Evolutionary conservation across 805 yeast genomes (phyloP).

Genomic region (Kazachstania bromeliacearum): DNA sequence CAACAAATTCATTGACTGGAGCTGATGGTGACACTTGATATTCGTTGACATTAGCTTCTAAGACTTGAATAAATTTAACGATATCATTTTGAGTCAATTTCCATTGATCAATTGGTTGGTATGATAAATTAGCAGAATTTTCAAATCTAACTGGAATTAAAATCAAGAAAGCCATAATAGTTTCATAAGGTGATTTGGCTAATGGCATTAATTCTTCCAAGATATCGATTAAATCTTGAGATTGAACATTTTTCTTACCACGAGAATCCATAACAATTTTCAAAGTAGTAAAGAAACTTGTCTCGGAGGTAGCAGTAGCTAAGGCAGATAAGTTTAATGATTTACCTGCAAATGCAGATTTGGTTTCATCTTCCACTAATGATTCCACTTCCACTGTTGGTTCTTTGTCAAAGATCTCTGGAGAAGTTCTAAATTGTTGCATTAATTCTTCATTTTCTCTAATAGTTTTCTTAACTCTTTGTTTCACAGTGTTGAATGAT

Average conservation of each 20-base stretch:
- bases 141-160: slow-evolving; percentile 86
- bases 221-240: slow-evolving; percentile 60
- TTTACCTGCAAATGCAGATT: slow-evolving; percentile 16
- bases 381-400: slow-evolving; percentile 25
- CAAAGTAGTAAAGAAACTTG: slow-evolving; percentile 60
- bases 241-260: slow-evolving; percentile 91
- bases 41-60: slow-evolving; percentile 49
- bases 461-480: slow-evolving; percentile 72
- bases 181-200: slow-evolving; percentile 57
- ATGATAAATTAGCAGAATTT: slow-evolving; percentile 52
- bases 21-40: slow-evolving; percentile 77
- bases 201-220: slow-evolving; percentile 54
- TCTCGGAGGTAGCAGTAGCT: slow-evolving; percentile 30
- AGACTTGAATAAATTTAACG: slow-evolving; percentile 48
- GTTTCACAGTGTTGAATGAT: slow-evolving; percentile 79
- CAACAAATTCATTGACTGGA: slow-evolving; percentile 56
- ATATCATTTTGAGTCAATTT: slow-evolving; percentile 56
- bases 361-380: neutral
- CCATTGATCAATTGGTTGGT: slow-evolving; percentile 80
- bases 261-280: slow-evolving; percentile 74
- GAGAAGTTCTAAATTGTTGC: slow-evolving; percentile 52
- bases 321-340: slow-evolving; percentile 24
- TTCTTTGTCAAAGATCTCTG: slow-evolving; percentile 63
- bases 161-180: slow-evolving; percentile 66
- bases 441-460: slow-evolving; percentile 59